Conservation (phyloP, 805 yeast species). For the Jamesozyma spencerorum region DNA sequence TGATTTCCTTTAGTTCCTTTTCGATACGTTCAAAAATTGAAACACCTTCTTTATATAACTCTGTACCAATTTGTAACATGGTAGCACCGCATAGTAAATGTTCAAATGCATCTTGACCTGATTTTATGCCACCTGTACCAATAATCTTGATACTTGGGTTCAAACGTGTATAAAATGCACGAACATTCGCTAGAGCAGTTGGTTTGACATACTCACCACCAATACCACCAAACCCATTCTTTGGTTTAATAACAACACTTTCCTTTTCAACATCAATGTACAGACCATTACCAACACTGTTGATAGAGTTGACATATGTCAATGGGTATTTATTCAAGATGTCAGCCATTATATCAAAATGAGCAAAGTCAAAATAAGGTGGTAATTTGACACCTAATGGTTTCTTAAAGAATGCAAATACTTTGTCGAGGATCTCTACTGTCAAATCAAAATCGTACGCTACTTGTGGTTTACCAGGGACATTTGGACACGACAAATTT, state of each 20-base stretch:
- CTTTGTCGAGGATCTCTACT: constrained; percentile 17
- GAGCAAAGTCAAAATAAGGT: constrained; percentile 28
- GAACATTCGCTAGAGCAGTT: constrained; percentile 28
- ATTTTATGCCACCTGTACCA: constrained; percentile 27
- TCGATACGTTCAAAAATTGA: constrained; percentile 20
- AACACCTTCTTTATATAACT: constrained; percentile 22
- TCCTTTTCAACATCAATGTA: constrained; percentile 24
- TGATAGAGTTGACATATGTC: constrained; percentile 25
- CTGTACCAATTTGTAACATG: constrained; percentile 27
- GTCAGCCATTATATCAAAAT: constrained; percentile 23
- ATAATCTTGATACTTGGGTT: constrained; percentile 23
- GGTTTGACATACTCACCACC: constrained; percentile 29
- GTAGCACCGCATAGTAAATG: constrained; percentile 28
- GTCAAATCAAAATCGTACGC: constrained; percentile 27
- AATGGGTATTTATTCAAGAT: constrained; percentile 24
- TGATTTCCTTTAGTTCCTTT: constrained; percentile 17
- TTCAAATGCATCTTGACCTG: constrained; percentile 28
- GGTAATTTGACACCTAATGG: constrained; percentile 28
- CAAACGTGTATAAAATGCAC: constrained; percentile 27
- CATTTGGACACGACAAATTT: constrained; percentile 28
- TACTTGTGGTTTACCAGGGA: constrained; percentile 29
- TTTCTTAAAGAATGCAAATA: constrained; percentile 23
- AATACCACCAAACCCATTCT: constrained; percentile 28
- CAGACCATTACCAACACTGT: constrained; percentile 27
- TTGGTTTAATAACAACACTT: constrained; percentile 27